Evolutionary conservation across 768 basidiomycete genomes (phyloP).

Genomic region (Bullera alba): DNA sequence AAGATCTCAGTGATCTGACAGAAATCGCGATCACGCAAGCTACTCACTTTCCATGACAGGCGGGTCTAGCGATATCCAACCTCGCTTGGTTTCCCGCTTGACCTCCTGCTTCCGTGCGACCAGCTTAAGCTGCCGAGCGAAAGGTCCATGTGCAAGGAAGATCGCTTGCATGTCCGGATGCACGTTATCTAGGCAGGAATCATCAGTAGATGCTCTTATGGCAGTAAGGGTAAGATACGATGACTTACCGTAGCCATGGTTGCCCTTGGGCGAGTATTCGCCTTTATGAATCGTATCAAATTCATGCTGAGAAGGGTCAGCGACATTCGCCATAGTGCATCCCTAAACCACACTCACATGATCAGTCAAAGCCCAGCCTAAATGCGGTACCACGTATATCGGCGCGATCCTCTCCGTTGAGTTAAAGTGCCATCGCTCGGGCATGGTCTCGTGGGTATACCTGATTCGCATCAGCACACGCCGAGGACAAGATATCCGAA

Average conservation of each 20-base stretch:
- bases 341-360: conserved; percentile 28
- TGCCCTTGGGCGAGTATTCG: conserved; percentile 59
- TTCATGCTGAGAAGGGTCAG: conserved; percentile 46
- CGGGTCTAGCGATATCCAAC: conserved; percentile 61
- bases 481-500: background rate
- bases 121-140: conserved; percentile 54
- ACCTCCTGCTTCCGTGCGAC: conserved; percentile 30
- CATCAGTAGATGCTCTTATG: background rate
- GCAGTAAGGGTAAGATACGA: too few species aligned
- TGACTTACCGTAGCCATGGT: conserved; percentile 63
- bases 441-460: conserved; percentile 75
- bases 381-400: conserved; percentile 71
- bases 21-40: background rate
- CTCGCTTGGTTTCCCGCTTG: too few species aligned
- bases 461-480: conserved; percentile 2
- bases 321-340: background rate
- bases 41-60: conserved; percentile 19
- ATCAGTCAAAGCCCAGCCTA: conserved; percentile 73
- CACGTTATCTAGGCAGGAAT: conserved; percentile 56
- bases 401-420: conserved; percentile 68
- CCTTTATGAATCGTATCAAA: conserved; percentile 51
- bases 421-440: conserved; percentile 67
- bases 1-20: background rate
- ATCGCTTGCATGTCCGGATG: conserved; percentile 74
- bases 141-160: conserved; percentile 88